These are phyloP conservation scores for Rosa persica DNA, from an alignment of 306 rosid genomes.

Conservation along the genomic window DNA sequence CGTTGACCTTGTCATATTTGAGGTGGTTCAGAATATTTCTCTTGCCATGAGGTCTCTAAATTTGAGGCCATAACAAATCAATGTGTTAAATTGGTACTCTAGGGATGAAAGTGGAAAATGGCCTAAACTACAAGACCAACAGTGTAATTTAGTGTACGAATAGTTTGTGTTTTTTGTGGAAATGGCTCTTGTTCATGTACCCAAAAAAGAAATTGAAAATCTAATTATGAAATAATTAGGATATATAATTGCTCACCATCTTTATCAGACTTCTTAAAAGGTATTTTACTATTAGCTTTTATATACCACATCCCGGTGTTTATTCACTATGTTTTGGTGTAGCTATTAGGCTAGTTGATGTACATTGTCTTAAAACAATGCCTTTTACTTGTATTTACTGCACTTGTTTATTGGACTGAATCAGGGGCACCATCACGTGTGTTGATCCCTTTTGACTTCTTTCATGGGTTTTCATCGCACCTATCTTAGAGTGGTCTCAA, in stretches of 20 bases:
- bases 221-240: not conserved
- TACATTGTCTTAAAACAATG: not conserved
- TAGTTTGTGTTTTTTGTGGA: not conserved
- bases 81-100: not conserved
- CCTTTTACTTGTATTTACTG: not conserved
- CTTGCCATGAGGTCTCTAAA: no score
- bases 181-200: not conserved
- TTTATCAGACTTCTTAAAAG: not conserved
- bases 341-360: not conserved
- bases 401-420: not conserved
- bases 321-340: not conserved
- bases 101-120: not conserved
- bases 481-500: conserved; percentile 10
- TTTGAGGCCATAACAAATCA: no score
- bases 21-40: no score
- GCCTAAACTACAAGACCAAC: not conserved
- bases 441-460: not conserved
- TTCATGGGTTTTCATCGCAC: conserved; percentile 20
- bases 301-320: not conserved
- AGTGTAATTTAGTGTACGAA: not conserved
- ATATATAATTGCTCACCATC: not conserved
- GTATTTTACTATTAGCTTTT: not conserved
- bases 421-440: not conserved
- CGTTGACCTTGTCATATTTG: not conserved
- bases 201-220: not conserved